A percentile compares a stretch with the other conserved stretches of the same genome.
These are phyloP conservation scores for Suillus bovinus DNA, from an alignment of 768 basidiomycete species.

Conservation along the genomic window DNA sequence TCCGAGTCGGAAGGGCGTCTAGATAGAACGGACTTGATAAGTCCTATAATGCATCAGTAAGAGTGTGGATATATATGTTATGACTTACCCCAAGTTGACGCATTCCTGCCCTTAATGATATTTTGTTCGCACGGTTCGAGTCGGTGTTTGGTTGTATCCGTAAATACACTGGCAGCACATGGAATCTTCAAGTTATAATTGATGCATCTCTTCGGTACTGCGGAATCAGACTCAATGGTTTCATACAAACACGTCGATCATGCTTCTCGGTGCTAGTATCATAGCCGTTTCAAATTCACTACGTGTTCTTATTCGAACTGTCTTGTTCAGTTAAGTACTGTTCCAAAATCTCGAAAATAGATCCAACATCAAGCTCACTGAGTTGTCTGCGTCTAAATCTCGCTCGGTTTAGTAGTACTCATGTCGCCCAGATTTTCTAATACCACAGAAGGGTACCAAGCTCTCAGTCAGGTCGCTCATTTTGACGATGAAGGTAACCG, in stretches of 20 bases:
- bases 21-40: no score
- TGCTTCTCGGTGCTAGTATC: neutral
- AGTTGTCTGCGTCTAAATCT: neutral
- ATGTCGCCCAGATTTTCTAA: neutral
- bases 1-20: no score
- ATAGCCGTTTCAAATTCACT: neutral
- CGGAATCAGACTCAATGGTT: no score
- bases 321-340: neutral
- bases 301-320: neutral
- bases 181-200: no score
- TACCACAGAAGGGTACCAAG: neutral
- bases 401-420: neutral
- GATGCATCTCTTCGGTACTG: no score
- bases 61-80: no score
- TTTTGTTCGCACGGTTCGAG: no score
- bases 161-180: no score
- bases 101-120: no score
- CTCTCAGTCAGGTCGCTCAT: neutral
- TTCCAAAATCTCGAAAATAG: neutral
- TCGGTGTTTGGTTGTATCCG: no score
- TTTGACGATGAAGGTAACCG: neutral
- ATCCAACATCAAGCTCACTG: neutral
- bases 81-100: no score
- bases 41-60: no score
- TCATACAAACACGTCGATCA: neutral